These are phyloP conservation scores for Microdochium trichocladiopsis DNA, from an alignment of 2,329 filamentous ascomycete species.

Conservation along the genomic window DNA sequence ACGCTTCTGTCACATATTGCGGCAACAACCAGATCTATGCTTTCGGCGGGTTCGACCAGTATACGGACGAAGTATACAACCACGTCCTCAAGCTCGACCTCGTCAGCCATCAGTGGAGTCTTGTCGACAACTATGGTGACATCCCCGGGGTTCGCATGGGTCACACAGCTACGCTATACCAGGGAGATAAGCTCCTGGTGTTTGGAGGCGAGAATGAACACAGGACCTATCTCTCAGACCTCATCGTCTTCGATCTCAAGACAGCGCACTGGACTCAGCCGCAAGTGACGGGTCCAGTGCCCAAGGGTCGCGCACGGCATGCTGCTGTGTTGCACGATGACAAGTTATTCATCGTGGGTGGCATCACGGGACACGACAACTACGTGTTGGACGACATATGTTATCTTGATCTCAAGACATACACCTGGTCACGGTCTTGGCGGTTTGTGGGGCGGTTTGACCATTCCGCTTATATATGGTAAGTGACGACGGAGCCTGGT, in stretches of 20 bases:
- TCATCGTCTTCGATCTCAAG: conserved; percentile 92
- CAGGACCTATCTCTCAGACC: conserved; percentile 86
- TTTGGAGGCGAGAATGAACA: conserved; percentile 99
- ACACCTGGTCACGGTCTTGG: conserved; percentile 96
- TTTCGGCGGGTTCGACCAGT: conserved; percentile 97
- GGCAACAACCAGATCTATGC: conserved; percentile 97
- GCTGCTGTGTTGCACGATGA: conserved; percentile 93
- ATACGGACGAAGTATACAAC: conserved; percentile 98
- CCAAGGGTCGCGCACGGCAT: conserved; percentile 86
- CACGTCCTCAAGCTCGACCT: conserved; percentile 89
- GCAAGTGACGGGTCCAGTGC: conserved; percentile 73
- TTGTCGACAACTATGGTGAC: conserved; percentile 98
- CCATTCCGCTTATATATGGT: conserved; percentile 89
- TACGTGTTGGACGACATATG: conserved; percentile 93
- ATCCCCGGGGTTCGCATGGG: conserved; percentile 97
- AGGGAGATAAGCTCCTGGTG: conserved; percentile 90
- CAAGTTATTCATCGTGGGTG: conserved; percentile 91
- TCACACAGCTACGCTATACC: conserved; percentile 93
- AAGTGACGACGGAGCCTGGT: conserved; percentile 3
- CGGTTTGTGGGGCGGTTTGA: conserved; percentile 92
- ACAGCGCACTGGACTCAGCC: conserved; percentile 95
- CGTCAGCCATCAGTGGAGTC: conserved; percentile 80
- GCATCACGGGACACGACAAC: conserved; percentile 90
- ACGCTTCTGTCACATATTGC: conserved; percentile 98
- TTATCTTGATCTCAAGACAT: conserved; percentile 94